These are phyloP conservation scores for Pichia sp. DNA, from an alignment of 1,139 yeast species.

Conservation along the genomic window DNA sequence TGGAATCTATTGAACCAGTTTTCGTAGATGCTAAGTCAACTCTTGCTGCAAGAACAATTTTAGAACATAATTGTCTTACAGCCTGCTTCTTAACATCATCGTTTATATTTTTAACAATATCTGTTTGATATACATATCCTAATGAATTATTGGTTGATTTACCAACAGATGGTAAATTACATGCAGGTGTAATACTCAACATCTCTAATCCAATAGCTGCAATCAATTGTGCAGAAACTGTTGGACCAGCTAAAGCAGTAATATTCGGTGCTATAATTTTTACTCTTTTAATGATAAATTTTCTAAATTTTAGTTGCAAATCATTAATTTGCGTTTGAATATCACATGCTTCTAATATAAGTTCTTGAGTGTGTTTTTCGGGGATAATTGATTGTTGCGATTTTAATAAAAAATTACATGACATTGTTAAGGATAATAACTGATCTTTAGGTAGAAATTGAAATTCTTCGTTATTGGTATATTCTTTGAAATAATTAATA, in stretches of 20 bases:
- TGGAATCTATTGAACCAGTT: conserved; percentile 29
- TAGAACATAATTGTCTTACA: conserved; percentile 73
- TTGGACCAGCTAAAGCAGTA: conserved; percentile 63
- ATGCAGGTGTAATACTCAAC: conserved; percentile 67
- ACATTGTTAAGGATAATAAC: conserved; percentile 65
- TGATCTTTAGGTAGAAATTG: conserved; percentile 54
- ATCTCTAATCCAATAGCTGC: conserved; percentile 70
- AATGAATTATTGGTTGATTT: conserved; percentile 43
- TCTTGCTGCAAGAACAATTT: conserved; percentile 76
- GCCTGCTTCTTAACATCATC: conserved; percentile 61
- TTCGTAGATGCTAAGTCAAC: conserved; percentile 41
- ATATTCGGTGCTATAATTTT: conserved; percentile 73
- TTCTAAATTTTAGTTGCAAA: conserved; percentile 33
- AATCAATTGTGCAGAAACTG: conserved; percentile 68
- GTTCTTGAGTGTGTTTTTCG: conserved; percentile 8
- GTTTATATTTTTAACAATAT: conserved; percentile 47
- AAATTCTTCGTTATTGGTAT: conserved; percentile 33
- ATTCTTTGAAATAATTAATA: conserved; percentile 11
- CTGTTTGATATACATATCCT: conserved; percentile 57
- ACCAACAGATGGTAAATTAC: conserved; percentile 79
- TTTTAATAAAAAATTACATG: conserved; percentile 43
- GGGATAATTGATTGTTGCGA: conserved; percentile 3
- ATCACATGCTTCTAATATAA: conserved; percentile 31
- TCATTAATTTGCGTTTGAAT: conserved; percentile 14
- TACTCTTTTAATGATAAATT: conserved; percentile 53